Evolutionary conservation across 2,329 filamentous ascomycete species (phyloP), one percentile per base, ranked within the genome.

Genomic region (Fusarium hostae): DNA sequence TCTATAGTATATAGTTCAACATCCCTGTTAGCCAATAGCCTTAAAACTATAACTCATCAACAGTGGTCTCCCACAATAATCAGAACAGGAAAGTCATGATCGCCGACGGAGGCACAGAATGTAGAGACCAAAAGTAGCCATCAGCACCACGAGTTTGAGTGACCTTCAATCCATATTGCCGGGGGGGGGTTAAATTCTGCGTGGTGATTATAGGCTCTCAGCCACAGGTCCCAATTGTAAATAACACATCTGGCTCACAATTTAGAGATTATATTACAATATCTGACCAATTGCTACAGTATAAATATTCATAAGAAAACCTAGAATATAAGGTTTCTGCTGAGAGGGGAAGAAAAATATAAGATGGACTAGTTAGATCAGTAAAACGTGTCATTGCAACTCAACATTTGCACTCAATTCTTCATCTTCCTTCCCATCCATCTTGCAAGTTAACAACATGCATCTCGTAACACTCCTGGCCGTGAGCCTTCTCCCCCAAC

Each of bases 271-370:
- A 0, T 13, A 2, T 3, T 5, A 2, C 2, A 2, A 18, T 1
- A 0, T 2, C 0, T 32, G 45, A 7, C 28, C 5, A 50, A 50
- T 3, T 3, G 0, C 5, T 1, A 9, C 4, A 5, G 28, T 10
- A 13, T 13, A 22, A 22, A 18, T 22, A 7, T 4, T 9, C 6
- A 0, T 16, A 9, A 2, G 9, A 5, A 30, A 32, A 32, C 15
- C 26, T 1, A 32, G 10, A 5, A 18, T 18, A 6, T 9, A 9
- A 32, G 15, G 18, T 10, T 18, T 45, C 22, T 18, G 10, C 15
- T 50, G 28, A 5, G 15, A 28, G n/a, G n/a, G n/a, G 5, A 18
- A 10, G 15, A 7, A 30, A 20, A 30, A 15, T 15, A 54, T 54
- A 43, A 54, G 24, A 43, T 22, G 16, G 9, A 8, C 5, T 11